Evolutionary conservation across 73 alveolate species (phyloP).

Genomic region (Halteria grandinella): DNA sequence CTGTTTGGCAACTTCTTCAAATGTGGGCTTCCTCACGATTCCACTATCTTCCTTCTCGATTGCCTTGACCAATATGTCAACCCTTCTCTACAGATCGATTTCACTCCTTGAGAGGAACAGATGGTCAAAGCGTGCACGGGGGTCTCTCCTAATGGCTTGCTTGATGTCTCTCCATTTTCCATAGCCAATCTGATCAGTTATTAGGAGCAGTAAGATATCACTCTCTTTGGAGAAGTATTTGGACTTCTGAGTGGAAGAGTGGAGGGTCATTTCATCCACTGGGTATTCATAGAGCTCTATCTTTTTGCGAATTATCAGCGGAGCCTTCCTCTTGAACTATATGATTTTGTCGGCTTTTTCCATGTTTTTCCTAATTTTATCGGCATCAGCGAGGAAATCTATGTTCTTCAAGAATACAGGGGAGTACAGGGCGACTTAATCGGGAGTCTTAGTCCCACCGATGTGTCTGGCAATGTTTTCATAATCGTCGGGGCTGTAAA

Average conservation of each 20-base stretch:
- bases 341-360: conserved; percentile 90
- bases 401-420: conserved; percentile 93
- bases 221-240: conserved; percentile 80
- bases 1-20: no score
- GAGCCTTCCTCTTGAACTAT: conserved; percentile 67
- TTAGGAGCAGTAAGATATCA: conserved; percentile 83
- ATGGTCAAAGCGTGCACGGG: conserved; percentile 92
- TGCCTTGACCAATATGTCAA: conserved; percentile 90
- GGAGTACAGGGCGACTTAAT: conserved; percentile 85
- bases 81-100: conserved; percentile 94
- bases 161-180: conserved; percentile 96
- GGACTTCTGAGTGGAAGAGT: conserved; percentile 73
- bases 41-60: conserved; percentile 97
- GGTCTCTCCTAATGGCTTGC: conserved; percentile 86
- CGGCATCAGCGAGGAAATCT: conserved; percentile 89
- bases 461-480: conserved; percentile 49
- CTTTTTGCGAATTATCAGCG: conserved; percentile 52
- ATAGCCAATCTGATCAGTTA: conserved; percentile 91
- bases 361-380: conserved; percentile 85
- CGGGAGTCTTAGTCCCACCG: conserved; percentile 85
- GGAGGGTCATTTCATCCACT: conserved; percentile 76
- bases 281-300: conserved; percentile 64
- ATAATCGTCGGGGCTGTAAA: conserved; percentile 76
- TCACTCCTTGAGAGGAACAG: conserved; percentile 93
- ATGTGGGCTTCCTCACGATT: no score